Conservation (phyloP, 192 early-diverging fungal genomes). For the Coemansia sp. region DNA sequence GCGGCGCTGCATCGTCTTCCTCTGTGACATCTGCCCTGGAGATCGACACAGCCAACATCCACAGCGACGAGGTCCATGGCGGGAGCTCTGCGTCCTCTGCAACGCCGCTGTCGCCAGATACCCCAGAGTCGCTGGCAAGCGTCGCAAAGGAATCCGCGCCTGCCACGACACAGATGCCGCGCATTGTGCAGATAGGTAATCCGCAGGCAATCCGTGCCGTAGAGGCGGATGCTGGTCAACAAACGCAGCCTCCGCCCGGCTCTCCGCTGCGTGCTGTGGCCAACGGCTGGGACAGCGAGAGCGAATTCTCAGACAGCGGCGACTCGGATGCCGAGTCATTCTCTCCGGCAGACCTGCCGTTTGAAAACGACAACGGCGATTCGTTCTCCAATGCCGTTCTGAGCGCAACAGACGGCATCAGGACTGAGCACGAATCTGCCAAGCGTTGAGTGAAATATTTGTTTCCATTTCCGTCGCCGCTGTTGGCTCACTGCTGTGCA, state of each 20-base stretch:
- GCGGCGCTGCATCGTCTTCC: slow-evolving; percentile 1
- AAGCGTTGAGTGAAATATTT: slow-evolving; percentile 1
- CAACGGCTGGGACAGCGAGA: slow-evolving; percentile 43
- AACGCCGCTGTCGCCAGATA: slow-evolving; percentile 26
- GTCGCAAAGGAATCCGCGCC: slow-evolving; percentile 20
- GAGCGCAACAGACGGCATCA: slow-evolving; percentile 6
- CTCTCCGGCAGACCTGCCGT: neutral
- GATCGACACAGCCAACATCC: slow-evolving; percentile 13
- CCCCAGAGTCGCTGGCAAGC: slow-evolving; percentile 14
- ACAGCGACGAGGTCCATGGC: neutral
- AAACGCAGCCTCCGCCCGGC: slow-evolving; percentile 8
- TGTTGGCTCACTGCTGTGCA: neutral
- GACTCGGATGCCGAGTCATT: slow-evolving; percentile 9
- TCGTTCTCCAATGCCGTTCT: slow-evolving; percentile 28
- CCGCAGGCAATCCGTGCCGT: slow-evolving; percentile 20
- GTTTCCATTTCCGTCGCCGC: neutral
- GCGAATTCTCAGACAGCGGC: slow-evolving; percentile 13
- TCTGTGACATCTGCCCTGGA: slow-evolving; percentile 7
- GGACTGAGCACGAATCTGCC: neutral
- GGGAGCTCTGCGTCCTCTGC: slow-evolving; percentile 9
- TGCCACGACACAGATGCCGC: slow-evolving; percentile 27
- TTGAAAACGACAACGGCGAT: slow-evolving; percentile 12
- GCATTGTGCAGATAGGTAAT: slow-evolving; percentile 36
- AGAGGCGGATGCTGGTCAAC: slow-evolving; percentile 5
- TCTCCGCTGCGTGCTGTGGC: slow-evolving; percentile 24